Base-by-base conservation (phyloP, 1,284 basidiomycete species). In the Mycosarcoma maydis region DNA sequence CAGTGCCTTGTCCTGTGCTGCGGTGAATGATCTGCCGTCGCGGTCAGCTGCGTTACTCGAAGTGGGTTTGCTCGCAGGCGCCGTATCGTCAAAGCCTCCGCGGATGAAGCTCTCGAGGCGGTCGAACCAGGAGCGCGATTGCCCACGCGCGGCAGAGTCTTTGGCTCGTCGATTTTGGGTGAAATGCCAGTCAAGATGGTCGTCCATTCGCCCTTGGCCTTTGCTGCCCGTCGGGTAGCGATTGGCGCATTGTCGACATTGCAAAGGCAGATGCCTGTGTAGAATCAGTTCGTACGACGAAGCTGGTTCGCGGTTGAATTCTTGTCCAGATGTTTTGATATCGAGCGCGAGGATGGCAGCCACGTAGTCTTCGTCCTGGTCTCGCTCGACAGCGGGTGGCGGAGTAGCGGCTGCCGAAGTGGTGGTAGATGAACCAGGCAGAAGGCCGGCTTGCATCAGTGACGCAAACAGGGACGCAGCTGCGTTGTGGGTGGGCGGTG, bases 151-250 rank as follows among this genome's bases (percentile, higher is more conserved):
- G 9, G 87, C 84, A 38, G 89, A 90, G 80, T 94, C 92, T 71
- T 88, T 90, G 30, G 92, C 90, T 80, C 93, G 90, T 69, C 91
- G 87, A 80, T 98, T 98, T 77, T 96, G 91, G 73, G 90, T 87
- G 84, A 97, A 98, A 83, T 99, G 96, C 90, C 93, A 92, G 82
- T 99, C 96, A 73, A 98, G 86, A 80, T 99, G 96, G 51, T 90
- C 87, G 74, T 96, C 89, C 85, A 94, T 87, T 23, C 86, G 86
- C 78, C 88, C 89, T 83, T 90, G 92, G 65, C 92, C 92, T 45
- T 84, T 79, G 23, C 83, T 79, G 34, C 87, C 88, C 68, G 91
- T 89, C 39, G 89, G 85, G 82, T 95, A 97, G 49, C 96, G 89
- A 64, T 92, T 85, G 10, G 91, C 92, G 84, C 95, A 98, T 80